Base-by-base conservation (phyloP, 257 asterid genomes). In the Hygrophila difformis region DNA sequence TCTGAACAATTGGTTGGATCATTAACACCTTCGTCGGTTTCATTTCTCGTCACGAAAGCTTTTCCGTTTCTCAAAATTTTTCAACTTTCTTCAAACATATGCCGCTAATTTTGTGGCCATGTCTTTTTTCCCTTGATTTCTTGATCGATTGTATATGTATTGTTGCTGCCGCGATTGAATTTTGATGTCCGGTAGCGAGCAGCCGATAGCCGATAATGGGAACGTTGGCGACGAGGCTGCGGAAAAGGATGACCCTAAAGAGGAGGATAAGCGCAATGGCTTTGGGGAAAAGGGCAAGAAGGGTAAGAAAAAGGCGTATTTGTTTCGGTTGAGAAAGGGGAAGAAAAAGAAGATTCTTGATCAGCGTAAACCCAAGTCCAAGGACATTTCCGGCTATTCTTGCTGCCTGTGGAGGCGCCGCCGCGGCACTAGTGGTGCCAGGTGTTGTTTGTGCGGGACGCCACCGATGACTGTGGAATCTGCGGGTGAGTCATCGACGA, bases 401-500 rank as follows among this genome's bases (percentile, higher is more conserved):
- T 65, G 65, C 50, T 47, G 69, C 54, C 64, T 52, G 44, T 66
- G 67, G 36, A 50, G 61, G 8, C 44, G 65, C 53, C 66, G 18
- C 2, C 56, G 55, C 6, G 72, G 75, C 7, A 43, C 52, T 7
- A 46, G 55, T 10, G 53, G 59, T 48, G 29, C 5, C 7, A 2
- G 29, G 29, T 66, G 82, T 67, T 68, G 70, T 68, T 57, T 59
- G 54, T 74, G 87, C 53, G 24, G 66, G 44, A 76, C 61, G 66
- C 63, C 53, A 42, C 86, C 81, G 22, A 54, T 22, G 75, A 66
- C 80, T 6, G 45, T 66, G 49, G 93, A 66, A 64, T 73, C 85
- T 10, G 58, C 92, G 2, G 78, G 71, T 68, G 87, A 77, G 74
- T 77, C 93, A 26, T 86, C 92, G 23, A 40, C 79, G 6, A 82